Conservation (phyloP, 768 basidiomycete genomes). For the Cytidiella melzeri region DNA sequence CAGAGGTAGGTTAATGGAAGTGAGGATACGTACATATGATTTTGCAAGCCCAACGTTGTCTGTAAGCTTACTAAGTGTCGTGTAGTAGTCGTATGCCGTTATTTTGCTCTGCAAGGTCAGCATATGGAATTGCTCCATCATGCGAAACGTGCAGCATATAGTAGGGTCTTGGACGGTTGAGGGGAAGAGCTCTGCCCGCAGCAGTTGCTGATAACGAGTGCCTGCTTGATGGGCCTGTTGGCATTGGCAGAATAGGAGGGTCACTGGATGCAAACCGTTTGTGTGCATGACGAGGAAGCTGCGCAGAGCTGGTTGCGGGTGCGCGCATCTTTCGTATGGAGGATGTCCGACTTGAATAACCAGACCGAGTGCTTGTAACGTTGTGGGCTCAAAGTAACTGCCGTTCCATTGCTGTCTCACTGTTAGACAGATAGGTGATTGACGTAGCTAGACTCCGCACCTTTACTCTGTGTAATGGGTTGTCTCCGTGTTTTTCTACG, state of each 20-base stretch:
- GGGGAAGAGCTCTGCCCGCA: background rate
- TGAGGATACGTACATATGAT: background rate
- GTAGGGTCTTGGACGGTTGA: background rate
- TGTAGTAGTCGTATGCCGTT: slow-evolving; percentile 1
- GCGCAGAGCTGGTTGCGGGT: background rate
- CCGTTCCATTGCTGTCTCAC: no score
- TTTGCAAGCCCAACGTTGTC: background rate
- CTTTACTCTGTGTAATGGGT: background rate
- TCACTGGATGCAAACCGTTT: background rate
- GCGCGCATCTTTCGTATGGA: background rate
- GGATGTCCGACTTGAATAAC: background rate
- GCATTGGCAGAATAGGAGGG: background rate
- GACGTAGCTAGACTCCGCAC: background rate
- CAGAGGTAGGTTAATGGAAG: background rate
- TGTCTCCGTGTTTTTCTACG: background rate
- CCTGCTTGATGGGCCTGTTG: background rate
- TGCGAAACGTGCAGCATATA: background rate
- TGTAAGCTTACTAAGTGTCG: background rate
- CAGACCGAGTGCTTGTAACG: background rate
- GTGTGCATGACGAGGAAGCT: slow-evolving; percentile 2
- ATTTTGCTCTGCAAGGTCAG: background rate
- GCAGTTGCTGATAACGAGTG: background rate
- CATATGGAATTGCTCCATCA: slow-evolving; percentile 2
- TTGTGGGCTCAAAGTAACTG: background rate
- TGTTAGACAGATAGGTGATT: background rate